Evolutionary conservation across 345 rosid genomes (phyloP), one percentile per base, ranked within the genome.

Genomic region (Clausena lansium): DNA sequence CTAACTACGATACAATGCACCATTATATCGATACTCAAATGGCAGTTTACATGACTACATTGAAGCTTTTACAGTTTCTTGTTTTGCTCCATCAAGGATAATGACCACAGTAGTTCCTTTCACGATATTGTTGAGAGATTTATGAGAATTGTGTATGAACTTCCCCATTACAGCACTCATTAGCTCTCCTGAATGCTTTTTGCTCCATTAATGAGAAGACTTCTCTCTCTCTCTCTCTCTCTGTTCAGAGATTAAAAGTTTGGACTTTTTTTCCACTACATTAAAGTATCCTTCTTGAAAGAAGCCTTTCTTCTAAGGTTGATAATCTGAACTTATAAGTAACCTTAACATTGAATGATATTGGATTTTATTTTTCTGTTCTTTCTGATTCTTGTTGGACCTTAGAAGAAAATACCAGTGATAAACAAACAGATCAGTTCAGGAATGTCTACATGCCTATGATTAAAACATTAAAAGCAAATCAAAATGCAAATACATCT

Each of bases 401-500:
- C 22, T 41, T 36, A 27, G 22, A 14, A 41, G 32, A 35, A 5
- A 22, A 4, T 9, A 17, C 36, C 1, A n/a, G 17, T 15, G 32
- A n/a, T 65, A 25, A 65, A 33, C 38, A 60, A 27, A 74, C 17
- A 71, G 50, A 22, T 47, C 35, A 24, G 9, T 33, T 45, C 20
- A 9, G 24, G 41, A 6, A 65, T 24, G 27, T 60, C 30, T 41
- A 33, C 14, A 13, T 13, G 14, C 50, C 45, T 50, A 7, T 52
- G 35, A 65, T 64, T 75, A 75, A 52, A 32, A 30, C 35, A 65
- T 64, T 25, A 27, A 19, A 45, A 10, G 76, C 57, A 73, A 41
- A 0, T 47, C n/a, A 20, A 75, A 32, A 66, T 66, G 6, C 25
- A 32, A 17, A 33, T 8, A 15, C 22, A 62, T 62, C 69, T 45